Evolutionary conservation across 2,329 filamentous ascomycete species (phyloP).

Genomic region (Calcarisporium arbuscula): DNA sequence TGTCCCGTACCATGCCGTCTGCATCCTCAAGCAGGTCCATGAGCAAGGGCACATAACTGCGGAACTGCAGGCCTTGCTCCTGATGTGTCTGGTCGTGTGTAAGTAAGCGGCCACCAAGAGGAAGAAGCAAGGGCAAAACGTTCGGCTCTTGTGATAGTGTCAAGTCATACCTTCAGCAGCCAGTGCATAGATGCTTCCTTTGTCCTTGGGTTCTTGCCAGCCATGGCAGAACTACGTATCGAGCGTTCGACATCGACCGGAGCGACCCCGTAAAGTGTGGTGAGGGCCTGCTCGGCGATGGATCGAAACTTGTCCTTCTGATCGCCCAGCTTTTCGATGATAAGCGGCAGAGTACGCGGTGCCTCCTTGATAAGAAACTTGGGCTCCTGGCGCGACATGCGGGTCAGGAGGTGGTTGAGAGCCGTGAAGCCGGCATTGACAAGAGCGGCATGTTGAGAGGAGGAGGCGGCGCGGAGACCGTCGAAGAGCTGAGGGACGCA

Average conservation of each 20-base stretch:
- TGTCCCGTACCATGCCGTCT: constrained; percentile 79
- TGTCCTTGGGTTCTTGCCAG: constrained; percentile 72
- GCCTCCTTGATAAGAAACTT: constrained; percentile 66
- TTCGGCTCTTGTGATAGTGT: background rate
- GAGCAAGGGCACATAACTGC: constrained; percentile 71
- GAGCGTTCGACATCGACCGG: constrained; percentile 71
- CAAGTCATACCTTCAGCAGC: constrained; percentile 60
- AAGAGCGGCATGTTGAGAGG: constrained; percentile 69
- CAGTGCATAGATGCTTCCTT: constrained; percentile 83
- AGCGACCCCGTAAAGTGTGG: constrained; percentile 67
- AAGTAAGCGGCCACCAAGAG: no score
- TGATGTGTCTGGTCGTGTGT: constrained; percentile 90
- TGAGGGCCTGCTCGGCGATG: constrained; percentile 67
- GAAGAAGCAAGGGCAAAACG: constrained; percentile 15
- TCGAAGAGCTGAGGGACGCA: constrained; percentile 73
- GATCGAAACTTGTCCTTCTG: constrained; percentile 77
- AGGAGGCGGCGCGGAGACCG: constrained; percentile 67
- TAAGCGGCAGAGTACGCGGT: constrained; percentile 62
- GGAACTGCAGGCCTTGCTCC: constrained; percentile 73
- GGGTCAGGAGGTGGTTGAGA: constrained; percentile 79
- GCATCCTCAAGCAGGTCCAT: constrained; percentile 88
- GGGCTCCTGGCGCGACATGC: constrained; percentile 78
- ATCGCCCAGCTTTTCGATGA: constrained; percentile 83
- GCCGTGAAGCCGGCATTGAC: constrained; percentile 81
- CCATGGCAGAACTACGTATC: constrained; percentile 71